Evolutionary conservation across 495 filamentous ascomycete genomes (phyloP).

Genomic region (Tuber brumale): DNA sequence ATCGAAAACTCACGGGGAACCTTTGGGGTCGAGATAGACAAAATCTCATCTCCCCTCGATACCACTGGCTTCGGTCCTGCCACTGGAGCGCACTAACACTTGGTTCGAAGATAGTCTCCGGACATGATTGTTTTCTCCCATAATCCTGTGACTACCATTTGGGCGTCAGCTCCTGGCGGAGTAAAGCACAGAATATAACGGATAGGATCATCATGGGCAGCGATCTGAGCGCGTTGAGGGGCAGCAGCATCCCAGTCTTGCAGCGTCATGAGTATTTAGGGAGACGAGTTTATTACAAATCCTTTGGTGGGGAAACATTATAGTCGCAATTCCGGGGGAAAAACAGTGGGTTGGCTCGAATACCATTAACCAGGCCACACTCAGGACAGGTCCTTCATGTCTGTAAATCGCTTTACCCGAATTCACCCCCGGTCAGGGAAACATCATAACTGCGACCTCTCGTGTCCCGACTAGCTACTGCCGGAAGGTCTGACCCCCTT

Average conservation of each 20-base stretch:
- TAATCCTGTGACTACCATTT: slow-evolving; percentile 76
- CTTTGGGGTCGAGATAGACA: too few relatives aligned
- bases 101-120: slow-evolving; percentile 71
- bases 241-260: slow-evolving; percentile 64
- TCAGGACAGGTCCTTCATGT: too few relatives aligned
- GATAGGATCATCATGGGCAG: slow-evolving; percentile 73
- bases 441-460: slow-evolving; percentile 90
- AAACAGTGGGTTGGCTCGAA: slow-evolving; percentile 18
- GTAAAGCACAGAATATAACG: slow-evolving; percentile 70
- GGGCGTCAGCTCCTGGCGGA: slow-evolving; percentile 49
- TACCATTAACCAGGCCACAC: slow-evolving; percentile 87
- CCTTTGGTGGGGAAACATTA: slow-evolving; percentile 44
- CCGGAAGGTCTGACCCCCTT: slow-evolving; percentile 67
- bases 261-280: slow-evolving; percentile 75
- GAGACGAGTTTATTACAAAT: slow-evolving; percentile 67
- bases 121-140: slow-evolving; percentile 97
- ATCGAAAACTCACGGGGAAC: too few relatives aligned
- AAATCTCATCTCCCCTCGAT: slow-evolving; percentile 87
- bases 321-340: slow-evolving; percentile 6
- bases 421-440: slow-evolving; percentile 59
- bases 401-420: slow-evolving; percentile 68
- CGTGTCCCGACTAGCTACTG: slow-evolving; percentile 88
- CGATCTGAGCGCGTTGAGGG: slow-evolving; percentile 57
- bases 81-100: slow-evolving; percentile 77
- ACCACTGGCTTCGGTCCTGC: slow-evolving; percentile 80